Evolutionary conservation across 768 basidiomycete species (phyloP).

Genomic region (Tubosaeta sp.): DNA sequence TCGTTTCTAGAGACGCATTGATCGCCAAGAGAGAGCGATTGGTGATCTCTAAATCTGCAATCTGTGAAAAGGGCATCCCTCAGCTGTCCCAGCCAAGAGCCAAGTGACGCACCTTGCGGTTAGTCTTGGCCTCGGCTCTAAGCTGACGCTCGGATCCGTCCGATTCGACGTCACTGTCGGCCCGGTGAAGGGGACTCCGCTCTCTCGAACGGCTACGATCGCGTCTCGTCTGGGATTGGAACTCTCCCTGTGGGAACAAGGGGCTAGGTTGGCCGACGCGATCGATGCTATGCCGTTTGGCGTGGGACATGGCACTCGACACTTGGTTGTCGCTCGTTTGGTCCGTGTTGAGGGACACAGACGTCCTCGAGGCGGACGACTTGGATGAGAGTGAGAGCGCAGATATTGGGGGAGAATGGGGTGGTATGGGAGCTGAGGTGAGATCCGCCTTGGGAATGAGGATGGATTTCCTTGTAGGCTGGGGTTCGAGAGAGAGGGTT

Average conservation of each 20-base stretch:
- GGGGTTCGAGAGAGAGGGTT: slow-evolving; percentile 22
- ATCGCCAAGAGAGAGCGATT: slow-evolving; percentile 83
- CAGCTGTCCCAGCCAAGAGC: not conserved
- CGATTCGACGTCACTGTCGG: slow-evolving; percentile 33
- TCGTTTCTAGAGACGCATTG: slow-evolving; percentile 76
- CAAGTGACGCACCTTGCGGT: slow-evolving; percentile 61
- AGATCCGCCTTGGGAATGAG: slow-evolving; percentile 46
- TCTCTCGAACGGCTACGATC: slow-evolving; percentile 23
- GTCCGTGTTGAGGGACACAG: slow-evolving; percentile 37
- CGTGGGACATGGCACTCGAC: slow-evolving; percentile 41
- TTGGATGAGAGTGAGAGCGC: slow-evolving; percentile 72
- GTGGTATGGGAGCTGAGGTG: slow-evolving; percentile 53
- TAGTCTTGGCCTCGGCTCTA: slow-evolving; percentile 75
- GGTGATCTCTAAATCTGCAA: slow-evolving; percentile 88
- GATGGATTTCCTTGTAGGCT: slow-evolving; percentile 12
- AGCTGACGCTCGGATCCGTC: slow-evolving; percentile 47
- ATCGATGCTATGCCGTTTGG: slow-evolving; percentile 34
- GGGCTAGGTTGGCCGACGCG: slow-evolving; percentile 11
- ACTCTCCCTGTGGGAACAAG: slow-evolving; percentile 12
- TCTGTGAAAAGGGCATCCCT: slow-evolving; percentile 43
- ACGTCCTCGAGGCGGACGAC: slow-evolving; percentile 61
- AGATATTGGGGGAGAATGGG: slow-evolving; percentile 69
- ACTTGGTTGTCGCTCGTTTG: slow-evolving; percentile 37
- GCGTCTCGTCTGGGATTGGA: slow-evolving; percentile 8
- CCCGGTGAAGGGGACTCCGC: slow-evolving; percentile 11